Percentiles rank a stretch among this genome's conserved stretches.
These are phyloP conservation scores for Pyrenophora teres DNA, from an alignment of 2,329 filamentous ascomycete genomes.

Conservation along the genomic window DNA sequence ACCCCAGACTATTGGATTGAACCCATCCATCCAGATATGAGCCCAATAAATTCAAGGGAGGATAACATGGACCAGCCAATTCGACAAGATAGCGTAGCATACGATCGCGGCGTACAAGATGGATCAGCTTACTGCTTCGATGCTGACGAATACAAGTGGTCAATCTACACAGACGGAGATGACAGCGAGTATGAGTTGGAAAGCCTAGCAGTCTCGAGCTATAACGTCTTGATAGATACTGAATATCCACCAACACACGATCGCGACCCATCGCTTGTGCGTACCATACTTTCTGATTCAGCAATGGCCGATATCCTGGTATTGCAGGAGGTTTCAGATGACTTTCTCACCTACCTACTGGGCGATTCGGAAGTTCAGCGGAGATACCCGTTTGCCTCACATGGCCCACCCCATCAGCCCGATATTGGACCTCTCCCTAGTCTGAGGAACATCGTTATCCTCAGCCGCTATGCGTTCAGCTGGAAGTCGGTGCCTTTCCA, in stretches of 20 bases:
- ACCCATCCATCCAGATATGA: not conserved
- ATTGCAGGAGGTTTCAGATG: slow-evolving; percentile 68
- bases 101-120: slow-evolving; percentile 23
- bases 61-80: slow-evolving; percentile 4
- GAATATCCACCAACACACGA: slow-evolving; percentile 44
- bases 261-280: slow-evolving; percentile 45
- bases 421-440: slow-evolving; percentile 62
- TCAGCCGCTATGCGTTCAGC: slow-evolving; percentile 61
- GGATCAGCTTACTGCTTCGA: slow-evolving; percentile 42
- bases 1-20: slow-evolving; percentile 23
- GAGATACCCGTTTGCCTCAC: slow-evolving; percentile 61
- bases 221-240: slow-evolving; percentile 52
- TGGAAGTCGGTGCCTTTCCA: slow-evolving; percentile 62
- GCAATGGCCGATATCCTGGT: slow-evolving; percentile 48
- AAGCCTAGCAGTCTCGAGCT: slow-evolving; percentile 47
- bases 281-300: slow-evolving; percentile 40
- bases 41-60: not conserved
- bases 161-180: not conserved
- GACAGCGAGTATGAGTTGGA: slow-evolving; percentile 2
- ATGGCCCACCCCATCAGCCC: slow-evolving; percentile 59
- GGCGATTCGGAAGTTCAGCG: slow-evolving; percentile 51
- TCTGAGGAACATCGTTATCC: slow-evolving; percentile 64
- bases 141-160: slow-evolving; percentile 30
- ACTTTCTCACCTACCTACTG: slow-evolving; percentile 64
- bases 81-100: not conserved